Evolutionary conservation across 164 flowering plant genomes (phyloP).

Genomic region (Berberis thunbergii): DNA sequence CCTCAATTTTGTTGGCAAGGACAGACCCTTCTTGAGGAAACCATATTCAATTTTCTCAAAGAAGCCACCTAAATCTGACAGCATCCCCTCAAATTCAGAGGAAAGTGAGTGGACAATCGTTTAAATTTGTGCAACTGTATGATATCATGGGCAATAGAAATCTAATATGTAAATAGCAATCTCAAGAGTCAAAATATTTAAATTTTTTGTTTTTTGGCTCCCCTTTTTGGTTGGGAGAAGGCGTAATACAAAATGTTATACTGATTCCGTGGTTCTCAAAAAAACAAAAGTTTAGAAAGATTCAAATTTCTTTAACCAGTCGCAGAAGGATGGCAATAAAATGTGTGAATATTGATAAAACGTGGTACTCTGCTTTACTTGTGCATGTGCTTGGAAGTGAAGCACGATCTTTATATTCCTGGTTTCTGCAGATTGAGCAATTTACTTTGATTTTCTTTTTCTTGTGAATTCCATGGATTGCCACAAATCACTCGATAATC

Average conservation of each 20-base stretch:
- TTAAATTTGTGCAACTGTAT: slow-evolving; percentile 13
- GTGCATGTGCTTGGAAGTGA: too few relatives aligned
- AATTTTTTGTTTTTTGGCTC: background rate
- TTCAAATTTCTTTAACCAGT: too few relatives aligned
- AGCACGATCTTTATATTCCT: too few relatives aligned
- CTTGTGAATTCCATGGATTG: too few relatives aligned
- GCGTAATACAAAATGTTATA: background rate
- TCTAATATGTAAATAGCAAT: slow-evolving; percentile 17
- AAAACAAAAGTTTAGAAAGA: too few relatives aligned
- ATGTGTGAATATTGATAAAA: too few relatives aligned
- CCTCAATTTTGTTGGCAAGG: slow-evolving; percentile 57
- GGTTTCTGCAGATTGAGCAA: too few relatives aligned
- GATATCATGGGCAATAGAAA: background rate
- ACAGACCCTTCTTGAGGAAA: slow-evolving; percentile 29
- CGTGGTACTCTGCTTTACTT: too few relatives aligned
- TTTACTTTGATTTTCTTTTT: too few relatives aligned
- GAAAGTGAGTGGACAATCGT: slow-evolving; percentile 58
- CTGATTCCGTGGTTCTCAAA: too few relatives aligned
- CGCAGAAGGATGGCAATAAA: too few relatives aligned
- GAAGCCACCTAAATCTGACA: slow-evolving; percentile 49
- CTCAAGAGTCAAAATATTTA: background rate
- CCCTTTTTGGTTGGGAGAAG: background rate
- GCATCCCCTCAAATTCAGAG: slow-evolving; percentile 15
- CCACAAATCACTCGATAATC: too few relatives aligned
- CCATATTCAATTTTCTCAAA: slow-evolving; percentile 37